A percentile compares a stretch with the other conserved stretches of the same genome.
Evolutionary conservation across 2,329 filamentous ascomycete species (phyloP).

Genomic region (Sclerotinia minor): DNA sequence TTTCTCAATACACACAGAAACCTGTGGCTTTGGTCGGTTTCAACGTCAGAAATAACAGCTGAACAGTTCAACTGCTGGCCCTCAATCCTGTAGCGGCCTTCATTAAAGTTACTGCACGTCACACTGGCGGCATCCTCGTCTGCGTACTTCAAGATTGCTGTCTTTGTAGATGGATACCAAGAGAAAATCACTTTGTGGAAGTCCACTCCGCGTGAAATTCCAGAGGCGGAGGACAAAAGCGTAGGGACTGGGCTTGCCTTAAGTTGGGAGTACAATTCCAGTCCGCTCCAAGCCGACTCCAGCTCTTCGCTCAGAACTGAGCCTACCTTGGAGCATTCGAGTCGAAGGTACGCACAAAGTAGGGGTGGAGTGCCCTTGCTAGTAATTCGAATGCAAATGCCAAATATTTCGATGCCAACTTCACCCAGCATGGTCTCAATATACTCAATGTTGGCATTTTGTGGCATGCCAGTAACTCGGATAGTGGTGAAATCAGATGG

Average conservation of each 20-base stretch:
- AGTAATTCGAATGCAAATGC: slow-evolving; percentile 28
- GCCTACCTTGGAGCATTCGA: neutral
- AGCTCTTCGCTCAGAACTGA: neutral
- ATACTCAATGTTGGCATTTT: slow-evolving; percentile 27
- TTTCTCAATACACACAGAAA: slow-evolving; percentile 1
- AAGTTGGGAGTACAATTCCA: neutral
- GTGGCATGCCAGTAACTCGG: slow-evolving; percentile 31
- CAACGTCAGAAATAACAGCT: neutral
- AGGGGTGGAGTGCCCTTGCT: neutral
- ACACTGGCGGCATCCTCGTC: neutral
- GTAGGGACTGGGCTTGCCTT: neutral
- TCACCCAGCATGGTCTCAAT: slow-evolving; percentile 27
- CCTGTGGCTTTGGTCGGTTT: neutral
- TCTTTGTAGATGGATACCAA: slow-evolving; percentile 6
- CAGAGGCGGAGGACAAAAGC: neutral
- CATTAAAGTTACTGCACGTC: neutral
- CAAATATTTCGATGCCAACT: slow-evolving; percentile 27
- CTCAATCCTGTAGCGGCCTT: neutral
- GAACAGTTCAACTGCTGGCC: neutral
- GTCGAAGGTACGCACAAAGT: neutral
- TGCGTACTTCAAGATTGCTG: neutral
- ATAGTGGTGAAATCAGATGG: slow-evolving; percentile 36
- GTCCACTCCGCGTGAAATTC: neutral
- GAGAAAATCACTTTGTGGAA: neutral
- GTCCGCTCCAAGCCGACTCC: neutral